Evolutionary conservation across 768 basidiomycete species (phyloP).

Genomic region (Lactarius pseudohatsudake): DNA sequence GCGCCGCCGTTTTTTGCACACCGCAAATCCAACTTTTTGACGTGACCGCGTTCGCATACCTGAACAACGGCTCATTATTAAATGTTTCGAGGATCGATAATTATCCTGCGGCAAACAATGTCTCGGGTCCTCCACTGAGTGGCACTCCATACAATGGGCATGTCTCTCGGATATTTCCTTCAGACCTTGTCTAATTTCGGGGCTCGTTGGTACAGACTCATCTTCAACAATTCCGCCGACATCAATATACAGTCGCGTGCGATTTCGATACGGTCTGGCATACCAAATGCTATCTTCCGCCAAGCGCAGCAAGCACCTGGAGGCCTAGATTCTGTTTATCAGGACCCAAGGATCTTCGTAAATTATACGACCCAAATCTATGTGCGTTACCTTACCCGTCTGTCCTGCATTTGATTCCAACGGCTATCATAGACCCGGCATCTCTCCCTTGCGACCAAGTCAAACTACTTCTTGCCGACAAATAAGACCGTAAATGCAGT

Average conservation of each 20-base stretch:
- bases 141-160: slow-evolving; percentile 63
- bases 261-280: slow-evolving; percentile 45
- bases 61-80: slow-evolving; percentile 45
- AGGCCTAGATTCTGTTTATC: slow-evolving; percentile 49
- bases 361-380: slow-evolving; percentile 52
- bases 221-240: slow-evolving; percentile 33
- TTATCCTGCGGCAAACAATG: slow-evolving; percentile 47
- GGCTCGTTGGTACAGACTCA: slow-evolving; percentile 17
- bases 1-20: slow-evolving; percentile 53
- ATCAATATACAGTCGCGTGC: slow-evolving; percentile 54
- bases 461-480: slow-evolving; percentile 54
- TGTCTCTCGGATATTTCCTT: slow-evolving; percentile 18
- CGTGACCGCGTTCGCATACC: slow-evolving; percentile 44
- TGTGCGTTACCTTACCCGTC: slow-evolving; percentile 38
- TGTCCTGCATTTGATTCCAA: not conserved
- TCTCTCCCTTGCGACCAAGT: slow-evolving; percentile 55
- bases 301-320: slow-evolving; percentile 44
- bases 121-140: slow-evolving; percentile 47
- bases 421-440: slow-evolving; percentile 48
- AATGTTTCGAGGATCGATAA: slow-evolving; percentile 38
- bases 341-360: slow-evolving; percentile 50
- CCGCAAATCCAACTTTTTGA: slow-evolving; percentile 49
- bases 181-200: not conserved
- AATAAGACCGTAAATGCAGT: slow-evolving; percentile 42
- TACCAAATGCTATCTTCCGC: slow-evolving; percentile 61